Conservation (phyloP, 2,329 filamentous ascomycete species). For the Dothideomycetes sp. region DNA sequence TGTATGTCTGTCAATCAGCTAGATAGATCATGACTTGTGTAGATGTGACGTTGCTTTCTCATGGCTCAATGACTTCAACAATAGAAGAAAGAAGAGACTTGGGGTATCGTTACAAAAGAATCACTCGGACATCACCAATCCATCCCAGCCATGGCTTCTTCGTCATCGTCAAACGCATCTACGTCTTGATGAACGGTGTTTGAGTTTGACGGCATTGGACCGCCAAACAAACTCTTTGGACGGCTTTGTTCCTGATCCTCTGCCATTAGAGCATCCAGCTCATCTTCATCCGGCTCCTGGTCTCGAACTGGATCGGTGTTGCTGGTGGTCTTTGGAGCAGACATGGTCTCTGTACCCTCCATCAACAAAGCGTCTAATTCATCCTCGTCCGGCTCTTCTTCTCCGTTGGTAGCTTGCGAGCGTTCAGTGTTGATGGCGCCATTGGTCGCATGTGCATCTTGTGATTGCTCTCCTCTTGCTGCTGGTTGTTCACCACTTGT, state of each 20-base stretch:
- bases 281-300: slow-evolving; percentile 37
- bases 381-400: slow-evolving; percentile 40
- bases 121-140: too few relatives aligned
- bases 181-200: slow-evolving; percentile 12
- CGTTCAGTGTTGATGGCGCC: background rate
- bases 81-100: too few relatives aligned
- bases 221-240: slow-evolving; percentile 17
- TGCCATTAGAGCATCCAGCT: slow-evolving; percentile 48
- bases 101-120: too few relatives aligned
- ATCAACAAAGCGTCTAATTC: slow-evolving; percentile 48
- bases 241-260: slow-evolving; percentile 22
- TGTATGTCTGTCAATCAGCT: too few relatives aligned
- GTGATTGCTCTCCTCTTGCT: slow-evolving; percentile 8
- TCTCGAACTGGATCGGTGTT: background rate
- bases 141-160: slow-evolving; percentile 53
- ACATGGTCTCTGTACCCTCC: slow-evolving; percentile 23
- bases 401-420: slow-evolving; percentile 16
- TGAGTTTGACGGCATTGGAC: background rate
- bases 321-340: slow-evolving; percentile 4
- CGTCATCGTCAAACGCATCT: slow-evolving; percentile 50
- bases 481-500: slow-evolving; percentile 13
- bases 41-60: too few relatives aligned
- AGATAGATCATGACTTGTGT: too few relatives aligned
- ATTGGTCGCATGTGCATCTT: background rate
- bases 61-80: too few relatives aligned